phyloP scores from a whole-genome alignment of 2,329 filamentous ascomycete genomes.

The Didymellaceae sp. region DNA sequence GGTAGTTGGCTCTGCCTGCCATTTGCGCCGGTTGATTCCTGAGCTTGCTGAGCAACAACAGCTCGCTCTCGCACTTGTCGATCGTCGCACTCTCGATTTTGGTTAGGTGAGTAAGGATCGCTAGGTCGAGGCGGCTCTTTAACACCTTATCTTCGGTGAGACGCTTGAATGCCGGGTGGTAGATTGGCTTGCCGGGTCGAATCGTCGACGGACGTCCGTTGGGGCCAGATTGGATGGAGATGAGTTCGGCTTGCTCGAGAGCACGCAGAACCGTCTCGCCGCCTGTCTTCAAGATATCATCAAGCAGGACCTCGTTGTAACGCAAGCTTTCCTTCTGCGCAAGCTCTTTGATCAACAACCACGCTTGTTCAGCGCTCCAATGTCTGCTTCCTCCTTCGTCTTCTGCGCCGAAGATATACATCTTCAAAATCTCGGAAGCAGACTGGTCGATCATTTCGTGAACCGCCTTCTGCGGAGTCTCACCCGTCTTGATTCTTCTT shows the following conservation, averaged over 20 bases:
- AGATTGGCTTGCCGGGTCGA: constrained; percentile 83
- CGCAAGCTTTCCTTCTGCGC: constrained; percentile 71
- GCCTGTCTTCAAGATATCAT: constrained; percentile 73
- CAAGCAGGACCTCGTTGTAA: constrained; percentile 85
- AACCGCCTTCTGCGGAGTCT: constrained; percentile 80
- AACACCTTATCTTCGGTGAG: constrained; percentile 76
- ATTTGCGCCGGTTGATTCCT: constrained; percentile 75
- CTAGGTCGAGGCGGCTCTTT: constrained; percentile 71
- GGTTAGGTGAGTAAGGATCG: constrained; percentile 70
- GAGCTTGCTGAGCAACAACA: constrained; percentile 72
- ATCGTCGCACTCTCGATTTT: constrained; percentile 76
- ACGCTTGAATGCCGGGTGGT: constrained; percentile 79
- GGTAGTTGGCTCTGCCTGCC: constrained; percentile 69
- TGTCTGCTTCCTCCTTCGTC: constrained; percentile 61
- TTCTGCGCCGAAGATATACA: constrained; percentile 75
- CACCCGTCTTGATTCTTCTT: constrained; percentile 85
- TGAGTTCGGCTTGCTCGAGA: constrained; percentile 84
- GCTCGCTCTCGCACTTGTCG: constrained; percentile 78
- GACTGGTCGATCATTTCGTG: constrained; percentile 88
- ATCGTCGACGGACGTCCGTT: constrained; percentile 81
- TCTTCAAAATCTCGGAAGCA: constrained; percentile 88
- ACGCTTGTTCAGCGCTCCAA: constrained; percentile 88
- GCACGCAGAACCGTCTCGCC: constrained; percentile 79
- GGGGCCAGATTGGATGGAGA: constrained; percentile 71
- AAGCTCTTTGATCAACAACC: constrained; percentile 83